Conservation (phyloP, 139 green algal species). For the Haematococcus sp. region DNA sequence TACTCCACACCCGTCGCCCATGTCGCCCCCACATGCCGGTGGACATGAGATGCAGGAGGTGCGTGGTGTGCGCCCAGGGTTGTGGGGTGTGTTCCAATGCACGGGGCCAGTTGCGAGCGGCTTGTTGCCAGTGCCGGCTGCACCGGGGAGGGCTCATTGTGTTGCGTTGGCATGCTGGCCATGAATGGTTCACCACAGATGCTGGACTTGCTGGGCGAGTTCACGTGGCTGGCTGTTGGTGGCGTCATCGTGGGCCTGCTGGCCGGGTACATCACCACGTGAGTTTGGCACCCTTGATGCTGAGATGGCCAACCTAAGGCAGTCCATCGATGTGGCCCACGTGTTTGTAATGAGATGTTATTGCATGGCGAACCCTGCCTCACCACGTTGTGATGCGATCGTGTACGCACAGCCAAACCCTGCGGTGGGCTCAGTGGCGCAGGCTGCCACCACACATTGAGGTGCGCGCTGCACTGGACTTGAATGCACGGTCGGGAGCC, state of each 20-base stretch:
- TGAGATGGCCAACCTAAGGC: background rate
- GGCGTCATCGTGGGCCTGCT: slow-evolving; percentile 58
- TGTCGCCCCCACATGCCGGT: too few species aligned
- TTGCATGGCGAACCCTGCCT: too few species aligned
- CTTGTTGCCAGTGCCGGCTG: too few species aligned
- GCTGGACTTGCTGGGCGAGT: slow-evolving; percentile 27
- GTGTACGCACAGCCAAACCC: slow-evolving; percentile 2
- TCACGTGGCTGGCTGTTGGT: slow-evolving; percentile 41
- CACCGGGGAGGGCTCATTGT: too few species aligned
- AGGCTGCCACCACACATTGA: slow-evolving; percentile 47
- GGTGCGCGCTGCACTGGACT: too few species aligned
- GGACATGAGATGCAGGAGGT: background rate
- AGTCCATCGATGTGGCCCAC: background rate
- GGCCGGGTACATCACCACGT: slow-evolving; percentile 48
- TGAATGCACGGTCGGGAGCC: too few species aligned
- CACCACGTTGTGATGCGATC: background rate
- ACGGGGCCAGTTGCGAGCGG: too few species aligned
- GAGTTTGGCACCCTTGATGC: slow-evolving; percentile 1
- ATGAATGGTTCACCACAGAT: too few species aligned
- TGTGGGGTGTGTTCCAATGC: too few species aligned
- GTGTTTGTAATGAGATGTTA: slow-evolving; percentile 5
- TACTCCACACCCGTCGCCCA: too few species aligned
- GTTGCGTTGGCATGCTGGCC: too few species aligned
- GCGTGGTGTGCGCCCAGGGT: background rate
- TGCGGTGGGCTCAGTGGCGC: slow-evolving; percentile 47